A percentile compares a stretch with the other conserved stretches of the same genome.
These are phyloP conservation scores for Wallacemonas rigidus DNA, from an alignment of 208 protist genomes.

Conservation along the genomic window DNA sequence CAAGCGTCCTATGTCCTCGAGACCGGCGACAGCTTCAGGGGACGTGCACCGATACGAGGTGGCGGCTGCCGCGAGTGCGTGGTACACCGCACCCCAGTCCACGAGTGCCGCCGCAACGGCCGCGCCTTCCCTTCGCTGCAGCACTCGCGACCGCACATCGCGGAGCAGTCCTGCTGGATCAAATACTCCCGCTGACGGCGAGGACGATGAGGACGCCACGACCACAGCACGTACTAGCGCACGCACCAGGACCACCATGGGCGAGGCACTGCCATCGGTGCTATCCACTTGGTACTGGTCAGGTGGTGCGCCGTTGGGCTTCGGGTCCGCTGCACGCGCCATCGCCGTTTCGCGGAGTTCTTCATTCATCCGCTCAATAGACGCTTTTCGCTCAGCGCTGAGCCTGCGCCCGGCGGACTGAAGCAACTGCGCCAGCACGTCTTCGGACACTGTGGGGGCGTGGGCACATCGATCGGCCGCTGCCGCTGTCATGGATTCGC, in stretches of 20 bases:
- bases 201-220: constrained; percentile 19
- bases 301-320: not conserved
- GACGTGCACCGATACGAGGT: not conserved
- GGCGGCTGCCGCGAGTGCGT: not conserved
- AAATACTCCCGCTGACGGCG: constrained; percentile 4
- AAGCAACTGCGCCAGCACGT: not conserved
- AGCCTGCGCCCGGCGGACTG: not conserved
- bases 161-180: not conserved
- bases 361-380: not conserved
- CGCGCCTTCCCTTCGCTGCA: not conserved
- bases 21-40: too few species aligned
- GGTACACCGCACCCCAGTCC: not conserved
- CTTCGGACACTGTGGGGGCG: not conserved
- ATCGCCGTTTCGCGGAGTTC: too few species aligned
- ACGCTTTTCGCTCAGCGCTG: not conserved
- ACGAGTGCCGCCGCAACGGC: not conserved
- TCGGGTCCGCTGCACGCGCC: not conserved
- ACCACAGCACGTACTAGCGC: constrained; percentile 21
- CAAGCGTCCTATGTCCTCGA: too few species aligned
- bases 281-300: not conserved
- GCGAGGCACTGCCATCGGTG: constrained; percentile 3
- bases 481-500: too few species aligned
- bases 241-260: not conserved
- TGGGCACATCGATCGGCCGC: not conserved
- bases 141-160: constrained; percentile 4